Percentiles rank a stretch among this genome's conserved stretches.
These are phyloP conservation scores for Xylariaceae sp. DNA, from an alignment of 2,329 filamentous ascomycete species.

Conservation along the genomic window DNA sequence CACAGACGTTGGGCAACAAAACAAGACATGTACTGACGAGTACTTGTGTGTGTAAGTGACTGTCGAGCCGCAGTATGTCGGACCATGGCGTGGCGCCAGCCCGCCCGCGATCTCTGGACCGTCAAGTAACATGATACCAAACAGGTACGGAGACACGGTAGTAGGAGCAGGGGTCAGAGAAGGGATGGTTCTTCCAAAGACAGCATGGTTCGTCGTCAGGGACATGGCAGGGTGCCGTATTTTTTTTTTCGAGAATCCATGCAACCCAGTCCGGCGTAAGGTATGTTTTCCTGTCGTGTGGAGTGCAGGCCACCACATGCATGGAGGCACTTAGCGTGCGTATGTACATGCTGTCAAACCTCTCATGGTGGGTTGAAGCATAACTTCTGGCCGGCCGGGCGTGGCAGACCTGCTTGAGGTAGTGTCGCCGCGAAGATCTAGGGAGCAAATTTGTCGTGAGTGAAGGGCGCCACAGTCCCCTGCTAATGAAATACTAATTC, in stretches of 20 bases:
- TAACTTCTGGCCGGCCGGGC: not conserved
- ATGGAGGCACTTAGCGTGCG: too few relatives aligned
- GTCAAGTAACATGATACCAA: not conserved
- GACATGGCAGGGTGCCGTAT: not conserved
- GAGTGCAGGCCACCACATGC: too few relatives aligned
- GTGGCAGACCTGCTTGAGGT: constrained; percentile 12
- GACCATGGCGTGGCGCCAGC: not conserved
- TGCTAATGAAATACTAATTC: not conserved
- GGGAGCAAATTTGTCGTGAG: not conserved
- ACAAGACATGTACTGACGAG: not conserved
- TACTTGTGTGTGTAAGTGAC: not conserved
- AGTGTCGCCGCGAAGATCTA: not conserved
- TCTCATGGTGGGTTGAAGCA: too few relatives aligned
- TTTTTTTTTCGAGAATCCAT: too few relatives aligned
- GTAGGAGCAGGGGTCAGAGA: not conserved
- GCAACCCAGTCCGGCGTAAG: too few relatives aligned
- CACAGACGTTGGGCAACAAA: not conserved
- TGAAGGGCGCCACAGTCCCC: not conserved
- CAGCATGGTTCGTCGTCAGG: not conserved
- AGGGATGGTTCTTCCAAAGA: not conserved
- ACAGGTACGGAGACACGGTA: not conserved
- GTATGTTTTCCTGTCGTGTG: too few relatives aligned
- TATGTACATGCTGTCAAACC: too few relatives aligned
- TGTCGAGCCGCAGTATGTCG: not conserved
- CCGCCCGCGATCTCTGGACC: not conserved